Evolutionary conservation across 202 grass and related monocot species (phyloP), one percentile per base, ranked within the genome.

Genomic region (Schoenoplectus tabernaemontani): DNA sequence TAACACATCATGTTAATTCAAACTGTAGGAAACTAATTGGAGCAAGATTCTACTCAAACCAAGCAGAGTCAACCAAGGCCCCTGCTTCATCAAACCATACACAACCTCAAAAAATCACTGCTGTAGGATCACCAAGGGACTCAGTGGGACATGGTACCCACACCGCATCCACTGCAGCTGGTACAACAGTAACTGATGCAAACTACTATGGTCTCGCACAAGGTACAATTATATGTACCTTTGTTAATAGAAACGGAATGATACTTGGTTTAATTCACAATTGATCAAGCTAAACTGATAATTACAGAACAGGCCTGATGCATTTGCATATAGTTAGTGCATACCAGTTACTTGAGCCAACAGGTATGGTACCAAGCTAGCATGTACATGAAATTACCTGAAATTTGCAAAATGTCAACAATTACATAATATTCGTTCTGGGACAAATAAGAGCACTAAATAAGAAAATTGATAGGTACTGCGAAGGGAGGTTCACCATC

Each of bases 131-230:
- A 58, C 78, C 91, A 78, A 75, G 89, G 22, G 94, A 97, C 84
- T 82, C 87, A 0, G 94, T 92, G 12, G 91, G 86, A 5, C 94
- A 97, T 24, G 94, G 91, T 34, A 97, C 94, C 64, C 94, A 97
- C 80, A 93, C 91, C 5, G 81, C 94, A 74, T 93, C 94, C 10
- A 97, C 91, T 69, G 94, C 94, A 39, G 89, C 81, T 0, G 94
- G 94, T 43, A 74, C 91, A 62, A 72, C 69, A 2, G 87, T 97
- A 64, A 11, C 47, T 0, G 83, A 79, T 81, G 91, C 91, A 19
- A 81, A 78, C 26, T 97, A 90, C 86, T 97, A 97, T 82, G 87
- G 89, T 41, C 86, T 97, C 0, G 94, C 89, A 30, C 57, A 84
- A 2, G 94, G 94, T 80, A 17, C 36, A 59, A 38, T 44, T 59